Conservation (phyloP, 352 stramenopile species). For the Aphanomyces stellatus region DNA sequence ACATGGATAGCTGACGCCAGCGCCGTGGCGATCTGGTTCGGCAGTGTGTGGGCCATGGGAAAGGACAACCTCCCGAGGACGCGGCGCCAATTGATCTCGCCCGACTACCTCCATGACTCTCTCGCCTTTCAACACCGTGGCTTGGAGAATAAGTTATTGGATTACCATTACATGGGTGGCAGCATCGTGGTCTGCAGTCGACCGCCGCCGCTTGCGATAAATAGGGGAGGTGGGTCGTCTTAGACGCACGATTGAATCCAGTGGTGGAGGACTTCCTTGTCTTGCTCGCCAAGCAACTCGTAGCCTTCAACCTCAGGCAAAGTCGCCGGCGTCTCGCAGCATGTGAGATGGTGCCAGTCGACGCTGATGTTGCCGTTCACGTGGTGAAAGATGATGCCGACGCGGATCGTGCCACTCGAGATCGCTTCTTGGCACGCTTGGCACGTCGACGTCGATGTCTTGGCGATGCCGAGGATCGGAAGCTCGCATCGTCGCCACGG, state of each 20-base stretch:
- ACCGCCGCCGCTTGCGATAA: background rate
- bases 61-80: too few relatives aligned
- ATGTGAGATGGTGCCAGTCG: slow-evolving; percentile 18
- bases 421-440: slow-evolving; percentile 1
- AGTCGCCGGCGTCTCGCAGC: slow-evolving; percentile 9
- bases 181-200: background rate
- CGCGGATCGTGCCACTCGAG: background rate
- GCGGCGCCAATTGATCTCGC: too few relatives aligned
- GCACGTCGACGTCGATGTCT: slow-evolving; percentile 1
- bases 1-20: too few relatives aligned
- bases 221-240: background rate
- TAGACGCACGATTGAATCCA: background rate
- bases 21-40: too few relatives aligned
- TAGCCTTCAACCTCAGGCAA: slow-evolving; percentile 6
- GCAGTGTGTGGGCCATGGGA: too few relatives aligned
- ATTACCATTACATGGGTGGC: too few relatives aligned
- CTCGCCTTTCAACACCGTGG: too few relatives aligned
- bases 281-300: slow-evolving; percentile 1
- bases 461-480: slow-evolving; percentile 13
- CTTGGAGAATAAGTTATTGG: too few relatives aligned
- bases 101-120: too few relatives aligned
- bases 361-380: slow-evolving; percentile 11
- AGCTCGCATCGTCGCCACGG: slow-evolving; percentile 7
- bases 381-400: slow-evolving; percentile 19
- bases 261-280: background rate